These are phyloP conservation scores for Mycena metata DNA, from an alignment of 768 basidiomycete species.

Conservation along the genomic window DNA sequence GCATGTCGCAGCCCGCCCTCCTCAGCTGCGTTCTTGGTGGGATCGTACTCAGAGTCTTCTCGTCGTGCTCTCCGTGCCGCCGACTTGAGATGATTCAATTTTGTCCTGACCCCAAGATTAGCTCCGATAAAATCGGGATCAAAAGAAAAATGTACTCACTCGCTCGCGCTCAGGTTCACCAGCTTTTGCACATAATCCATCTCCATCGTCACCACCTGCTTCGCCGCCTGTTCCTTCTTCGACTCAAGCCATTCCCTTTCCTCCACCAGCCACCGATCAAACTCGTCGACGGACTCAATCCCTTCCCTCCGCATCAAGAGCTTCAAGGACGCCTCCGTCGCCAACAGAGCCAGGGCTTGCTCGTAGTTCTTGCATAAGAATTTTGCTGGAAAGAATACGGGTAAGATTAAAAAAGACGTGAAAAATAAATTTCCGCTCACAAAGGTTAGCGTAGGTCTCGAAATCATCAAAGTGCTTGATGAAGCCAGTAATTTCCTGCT, in stretches of 20 bases:
- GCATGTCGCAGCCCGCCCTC: too few relatives aligned
- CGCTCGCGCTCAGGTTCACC: slow-evolving; percentile 3
- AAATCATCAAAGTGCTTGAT: slow-evolving; percentile 3
- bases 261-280: neutral
- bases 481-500: neutral
- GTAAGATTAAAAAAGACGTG: neutral
- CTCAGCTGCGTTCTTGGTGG: too few relatives aligned
- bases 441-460: neutral
- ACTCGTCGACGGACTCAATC: neutral
- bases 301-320: slow-evolving; percentile 6
- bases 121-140: neutral
- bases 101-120: too few relatives aligned
- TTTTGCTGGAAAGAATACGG: neutral
- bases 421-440: neutral
- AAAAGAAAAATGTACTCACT: neutral
- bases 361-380: slow-evolving; percentile 6
- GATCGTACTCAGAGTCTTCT: too few relatives aligned
- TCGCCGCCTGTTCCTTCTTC: neutral
- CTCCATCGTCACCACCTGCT: slow-evolving; percentile 21
- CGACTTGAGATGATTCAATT: too few relatives aligned
- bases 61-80: too few relatives aligned
- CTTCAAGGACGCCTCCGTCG: neutral
- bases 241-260: slow-evolving; percentile 7
- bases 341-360: neutral
- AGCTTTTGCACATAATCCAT: slow-evolving; percentile 27